Conservation (phyloP, 768 basidiomycete species). For the Rhizopogon rudus region DNA sequence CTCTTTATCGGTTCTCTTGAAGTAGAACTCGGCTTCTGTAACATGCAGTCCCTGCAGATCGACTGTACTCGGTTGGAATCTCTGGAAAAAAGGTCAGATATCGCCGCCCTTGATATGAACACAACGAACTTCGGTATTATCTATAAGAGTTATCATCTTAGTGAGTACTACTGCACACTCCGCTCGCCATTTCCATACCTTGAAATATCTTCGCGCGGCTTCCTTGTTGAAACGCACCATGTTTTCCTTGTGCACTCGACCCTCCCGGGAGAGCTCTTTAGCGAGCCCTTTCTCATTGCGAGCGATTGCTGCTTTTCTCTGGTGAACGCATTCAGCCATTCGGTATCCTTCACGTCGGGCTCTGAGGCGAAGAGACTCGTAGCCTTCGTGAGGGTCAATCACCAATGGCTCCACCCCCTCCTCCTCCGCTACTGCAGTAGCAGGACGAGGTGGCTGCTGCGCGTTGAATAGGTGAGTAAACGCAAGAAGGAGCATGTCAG, state of each 20-base stretch:
- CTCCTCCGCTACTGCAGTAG: not conserved
- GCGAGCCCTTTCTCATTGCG: constrained; percentile 29
- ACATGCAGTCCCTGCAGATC: constrained; percentile 88
- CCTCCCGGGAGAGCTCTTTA: constrained; percentile 69
- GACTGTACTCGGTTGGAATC: constrained; percentile 54
- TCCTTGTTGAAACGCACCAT: constrained; percentile 72
- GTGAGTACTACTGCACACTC: not conserved
- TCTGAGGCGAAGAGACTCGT: constrained; percentile 48
- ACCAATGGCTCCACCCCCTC: not conserved
- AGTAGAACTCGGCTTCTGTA: constrained; percentile 72
- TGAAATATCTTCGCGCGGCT: constrained; percentile 81
- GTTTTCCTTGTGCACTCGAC: constrained; percentile 65
- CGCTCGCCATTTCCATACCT: constrained; percentile 41
- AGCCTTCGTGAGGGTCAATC: not conserved
- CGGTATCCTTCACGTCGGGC: constrained; percentile 70
- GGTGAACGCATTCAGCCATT: constrained; percentile 58
- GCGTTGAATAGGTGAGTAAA: not conserved
- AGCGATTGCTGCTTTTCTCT: constrained; percentile 53
- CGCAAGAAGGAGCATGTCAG: no score
- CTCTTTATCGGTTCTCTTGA: constrained; percentile 59
- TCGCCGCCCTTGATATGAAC: not conserved
- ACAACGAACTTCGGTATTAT: constrained; percentile 4
- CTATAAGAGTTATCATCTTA: not conserved
- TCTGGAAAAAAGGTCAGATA: not conserved
- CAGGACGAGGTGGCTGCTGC: not conserved